Evolutionary conservation across 306 rosid genomes (phyloP), one percentile per base, ranked within the genome.

Genomic region (Castanea crenata): DNA sequence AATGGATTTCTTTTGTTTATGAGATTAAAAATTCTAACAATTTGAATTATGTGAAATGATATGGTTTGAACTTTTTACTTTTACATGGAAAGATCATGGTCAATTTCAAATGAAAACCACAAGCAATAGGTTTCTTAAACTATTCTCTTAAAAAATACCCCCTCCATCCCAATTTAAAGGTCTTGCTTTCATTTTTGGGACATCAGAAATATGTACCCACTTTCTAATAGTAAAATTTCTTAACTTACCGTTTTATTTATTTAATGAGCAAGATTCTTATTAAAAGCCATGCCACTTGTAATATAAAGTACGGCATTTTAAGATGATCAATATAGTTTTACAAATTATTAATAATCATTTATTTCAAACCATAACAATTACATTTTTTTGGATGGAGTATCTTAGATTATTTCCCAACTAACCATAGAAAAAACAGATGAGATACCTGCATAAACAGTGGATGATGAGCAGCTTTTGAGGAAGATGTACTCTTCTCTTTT

Each of bases 361-460:
- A 49, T 49, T 49, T 49, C 54, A 49, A 49, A 49, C 54, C 16
- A 12, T 11, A 16, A 49, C 54, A 49, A 10, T 12, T 49, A 49
- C 14, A 49, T 49, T 49, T 3, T 0, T 0, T 49, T 49, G 54
- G 54, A 12, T 0, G 1, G 54, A 49, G 16, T 49, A 12, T 3
- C 14, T 11, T 49, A 13, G 5, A 49, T 3, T 49, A 49, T 49
- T 49, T 49, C 54, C 54, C 16, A 49, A 12, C 16, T 51, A 81
- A 21, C 25, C 51, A 58, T 4, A 67, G 76, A 74, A 71, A 76
- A 59, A 73, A 18, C 13, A 65, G 58, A 69, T 64, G 55, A 74
- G 38, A 21, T 85, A 92, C 97, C 97, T 83, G 92, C 88, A 91
- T 87, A 76, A 94, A 91, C 74, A 91, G 79, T 1, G 90, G 87